Base-by-base conservation (phyloP, 73 alveolate genomes). In the Blepharisma japonicum region DNA sequence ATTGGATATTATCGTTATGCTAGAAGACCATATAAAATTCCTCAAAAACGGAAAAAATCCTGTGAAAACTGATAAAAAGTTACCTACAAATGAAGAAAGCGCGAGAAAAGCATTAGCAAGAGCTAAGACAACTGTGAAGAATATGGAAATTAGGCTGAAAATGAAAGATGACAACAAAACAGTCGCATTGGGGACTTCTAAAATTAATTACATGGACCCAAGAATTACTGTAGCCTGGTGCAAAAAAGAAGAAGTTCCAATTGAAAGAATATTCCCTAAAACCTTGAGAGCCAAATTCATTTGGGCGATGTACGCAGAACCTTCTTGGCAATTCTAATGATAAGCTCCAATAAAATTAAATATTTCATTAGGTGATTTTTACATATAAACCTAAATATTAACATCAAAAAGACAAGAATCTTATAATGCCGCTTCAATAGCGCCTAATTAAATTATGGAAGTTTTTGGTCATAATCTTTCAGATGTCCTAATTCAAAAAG, bases 141-240 rank as follows among this genome's bases (percentile, higher is more conserved):
- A 81, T 81, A 94, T 87, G 90, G 90, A 92, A 86, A 81, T 68
- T 7, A 84, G 71, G 77, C 83, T 95, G 55, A 55, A 87, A 38
- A 90, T 84, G 61, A 91, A 89, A 81, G 97, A 94, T 82, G 98
- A 91, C 14, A 95, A 96, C 85, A 97, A 97, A 87, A 90, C 92
- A 55, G 89, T 96, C 61, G 99, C 99, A 23, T 81, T 97, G 50
- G 98, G 99, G 51, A 97, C 99, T 14, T 86, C 97, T 6, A 97
- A 97, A 84, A 96, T 96, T 48, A 97, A 97, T 90, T 97, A 97
- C 85, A 97, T 96, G 98, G 99, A 97, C 85, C 99, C 99, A 7
- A 90, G 99, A 85, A 91, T 81, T 81, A 82, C 99, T 18, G 94
- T 93, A 6, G 85, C 94, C 53, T 92, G 95, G 95, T 92, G 98